These are phyloP conservation scores for Allantophomopsis cytisporea DNA, from an alignment of 2,329 filamentous ascomycete genomes.

Conservation along the genomic window DNA sequence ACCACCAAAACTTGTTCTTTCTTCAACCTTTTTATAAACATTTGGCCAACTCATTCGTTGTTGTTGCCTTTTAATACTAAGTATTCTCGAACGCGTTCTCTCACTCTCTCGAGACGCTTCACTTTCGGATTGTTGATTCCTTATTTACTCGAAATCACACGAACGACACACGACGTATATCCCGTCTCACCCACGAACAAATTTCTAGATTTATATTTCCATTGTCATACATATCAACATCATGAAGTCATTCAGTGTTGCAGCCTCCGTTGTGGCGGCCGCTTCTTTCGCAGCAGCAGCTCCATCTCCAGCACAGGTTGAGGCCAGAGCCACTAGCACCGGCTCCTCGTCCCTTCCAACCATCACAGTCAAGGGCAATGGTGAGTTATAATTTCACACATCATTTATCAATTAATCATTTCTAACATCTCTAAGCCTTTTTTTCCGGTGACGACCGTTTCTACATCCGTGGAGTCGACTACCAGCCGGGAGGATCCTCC, in stretches of 20 bases:
- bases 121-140: not conserved
- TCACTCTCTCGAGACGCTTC: slow-evolving; percentile 1
- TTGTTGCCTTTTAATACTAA: slow-evolving; percentile 1
- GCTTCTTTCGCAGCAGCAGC: not conserved
- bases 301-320: not conserved
- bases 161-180: no score
- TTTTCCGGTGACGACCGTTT: slow-evolving; percentile 20
- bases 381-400: slow-evolving; percentile 16
- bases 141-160: no score
- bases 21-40: not conserved
- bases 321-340: not conserved
- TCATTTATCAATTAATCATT: slow-evolving; percentile 4
- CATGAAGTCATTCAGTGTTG: slow-evolving; percentile 1
- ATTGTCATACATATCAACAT: not conserved
- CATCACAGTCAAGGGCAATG: slow-evolving; percentile 13
- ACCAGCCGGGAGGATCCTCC: slow-evolving; percentile 48
- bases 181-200: no score
- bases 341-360: slow-evolving; percentile 6
- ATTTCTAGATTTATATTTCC: no score
- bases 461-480: slow-evolving; percentile 46
- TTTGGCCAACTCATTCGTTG: slow-evolving; percentile 2
- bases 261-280: not conserved
- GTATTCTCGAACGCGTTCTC: not conserved
- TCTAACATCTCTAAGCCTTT: slow-evolving; percentile 8
- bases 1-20: slow-evolving; percentile 1